Evolutionary conservation across 169 alveolate species (phyloP), one percentile per base, ranked within the genome.

Genomic region (Cryptosporidium ubiquitum): DNA sequence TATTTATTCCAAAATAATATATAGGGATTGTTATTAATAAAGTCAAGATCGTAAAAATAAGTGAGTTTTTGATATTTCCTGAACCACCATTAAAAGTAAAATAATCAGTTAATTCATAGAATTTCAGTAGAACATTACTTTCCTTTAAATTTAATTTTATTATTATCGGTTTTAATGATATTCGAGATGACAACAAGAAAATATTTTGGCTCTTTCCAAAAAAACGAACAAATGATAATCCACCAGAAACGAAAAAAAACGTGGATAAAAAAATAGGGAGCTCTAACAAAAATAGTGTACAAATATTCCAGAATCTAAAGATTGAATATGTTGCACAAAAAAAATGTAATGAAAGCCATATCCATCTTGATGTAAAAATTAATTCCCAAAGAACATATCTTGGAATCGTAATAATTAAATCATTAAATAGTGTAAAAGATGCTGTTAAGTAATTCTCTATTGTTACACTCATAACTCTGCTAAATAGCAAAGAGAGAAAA

Each of bases 331-430:
- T 61, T 47, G 89, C 89, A 60, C 79, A 58, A 42, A 79, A 61
- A 29, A 44, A 44, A 42, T 79, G 74, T 29, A 79, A 26, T 23
- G 74, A 79, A 12, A 79, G 66, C 89, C 89, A 79, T 16, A 79
- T 44, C 89, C 89, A 79, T 23, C 89, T 18, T 12, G 89, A 79
- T 18, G 89, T 79, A 66, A 79, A 79, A 42, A 79, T 79, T 33
- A 79, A 49, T 61, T 79, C 89, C 89, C 89, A 79, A 12, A 79
- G 75, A 12, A 79, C 39, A 61, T 79, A 79, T 64, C 89, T 79
- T 40, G 89, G 89, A 37, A 79, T 40, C 5, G 68, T 79, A 26
- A 79, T 26, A 20, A 58, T 40, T 6, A 79, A 61, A 42, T 79
- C 89, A 39, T 79, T 58, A 61, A 79, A 79, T 18, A 79, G 44